These are phyloP conservation scores for Trichoderma sp. DNA, from an alignment of 2,329 filamentous ascomycete species.

Conservation along the genomic window DNA sequence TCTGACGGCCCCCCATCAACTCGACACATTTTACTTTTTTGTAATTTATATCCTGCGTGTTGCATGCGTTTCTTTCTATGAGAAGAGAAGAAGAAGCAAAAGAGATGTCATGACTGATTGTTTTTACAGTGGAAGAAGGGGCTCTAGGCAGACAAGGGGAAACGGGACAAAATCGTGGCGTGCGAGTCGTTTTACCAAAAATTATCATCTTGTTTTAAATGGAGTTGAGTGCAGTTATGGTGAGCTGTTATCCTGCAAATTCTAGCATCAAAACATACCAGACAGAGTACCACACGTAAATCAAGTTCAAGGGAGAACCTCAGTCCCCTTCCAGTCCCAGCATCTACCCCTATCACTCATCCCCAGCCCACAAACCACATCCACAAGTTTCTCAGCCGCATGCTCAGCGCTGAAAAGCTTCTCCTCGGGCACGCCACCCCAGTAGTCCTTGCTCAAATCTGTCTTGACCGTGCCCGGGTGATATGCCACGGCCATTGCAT, in stretches of 20 bases:
- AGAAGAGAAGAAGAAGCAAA: neutral
- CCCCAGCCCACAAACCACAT: constrained; percentile 57
- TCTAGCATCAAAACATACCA: neutral
- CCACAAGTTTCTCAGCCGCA: constrained; percentile 66
- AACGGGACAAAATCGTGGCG: constrained; percentile 14
- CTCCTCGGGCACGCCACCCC: constrained; percentile 62
- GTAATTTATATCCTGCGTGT: neutral
- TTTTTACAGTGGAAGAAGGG: neutral
- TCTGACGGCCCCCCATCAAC: neutral
- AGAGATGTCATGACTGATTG: neutral
- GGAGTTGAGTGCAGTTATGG: neutral
- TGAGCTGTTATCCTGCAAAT: neutral
- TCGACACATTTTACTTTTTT: neutral
- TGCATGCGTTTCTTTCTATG: neutral
- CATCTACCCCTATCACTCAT: constrained; percentile 62
- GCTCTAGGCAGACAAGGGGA: neutral
- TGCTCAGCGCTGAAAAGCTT: constrained; percentile 70
- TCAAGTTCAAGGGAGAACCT: constrained; percentile 58
- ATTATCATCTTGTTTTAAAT: neutral
- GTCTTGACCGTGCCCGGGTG: constrained; percentile 85
- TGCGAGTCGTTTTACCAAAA: constrained; percentile 7
- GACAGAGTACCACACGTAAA: neutral
- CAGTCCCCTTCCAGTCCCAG: constrained; percentile 71
- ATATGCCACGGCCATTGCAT: constrained; percentile 69
- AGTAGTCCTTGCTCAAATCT: constrained; percentile 72